phyloP scores from a whole-genome alignment of 352 stramenopile species.

The Pythium utonaiense region DNA sequence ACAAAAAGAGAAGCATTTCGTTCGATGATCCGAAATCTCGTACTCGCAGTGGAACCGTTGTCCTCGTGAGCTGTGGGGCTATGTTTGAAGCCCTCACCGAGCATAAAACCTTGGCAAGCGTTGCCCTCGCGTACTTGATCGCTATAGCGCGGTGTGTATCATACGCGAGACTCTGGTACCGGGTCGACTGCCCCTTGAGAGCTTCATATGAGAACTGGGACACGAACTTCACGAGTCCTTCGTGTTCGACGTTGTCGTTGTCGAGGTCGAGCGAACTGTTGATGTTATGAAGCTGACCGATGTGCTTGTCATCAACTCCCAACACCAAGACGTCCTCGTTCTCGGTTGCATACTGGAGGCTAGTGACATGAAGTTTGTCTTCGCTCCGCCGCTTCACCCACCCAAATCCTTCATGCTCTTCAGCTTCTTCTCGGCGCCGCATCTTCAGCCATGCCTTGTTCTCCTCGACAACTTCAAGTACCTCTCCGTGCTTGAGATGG shows the following conservation, averaged over 20 bases:
- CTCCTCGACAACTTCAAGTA: neutral
- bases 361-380: slow-evolving; percentile 34
- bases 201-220: slow-evolving; percentile 65
- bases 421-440: neutral
- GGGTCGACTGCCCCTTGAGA: slow-evolving; percentile 53
- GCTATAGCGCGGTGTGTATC: slow-evolving; percentile 56
- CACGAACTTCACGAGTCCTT: slow-evolving; percentile 47
- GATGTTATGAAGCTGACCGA: slow-evolving; percentile 24
- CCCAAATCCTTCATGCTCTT: slow-evolving; percentile 16
- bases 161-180: slow-evolving; percentile 59
- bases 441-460: slow-evolving; percentile 5
- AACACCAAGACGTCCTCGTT: slow-evolving; percentile 62
- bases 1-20: slow-evolving; percentile 43
- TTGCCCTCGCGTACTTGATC: slow-evolving; percentile 52
- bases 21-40: slow-evolving; percentile 33
- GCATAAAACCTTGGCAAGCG: slow-evolving; percentile 38
- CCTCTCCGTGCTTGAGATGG: neutral
- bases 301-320: slow-evolving; percentile 49
- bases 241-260: slow-evolving; percentile 52
- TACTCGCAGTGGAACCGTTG: slow-evolving; percentile 10
- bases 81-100: neutral
- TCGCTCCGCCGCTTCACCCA: slow-evolving; percentile 46
- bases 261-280: slow-evolving; percentile 44
- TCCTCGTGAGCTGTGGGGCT: neutral
- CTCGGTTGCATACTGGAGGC: slow-evolving; percentile 12